Evolutionary conservation across 2,329 filamentous ascomycete genomes (phyloP), one percentile per base, ranked within the genome.

Genomic region (Fusarium pilosicola): DNA sequence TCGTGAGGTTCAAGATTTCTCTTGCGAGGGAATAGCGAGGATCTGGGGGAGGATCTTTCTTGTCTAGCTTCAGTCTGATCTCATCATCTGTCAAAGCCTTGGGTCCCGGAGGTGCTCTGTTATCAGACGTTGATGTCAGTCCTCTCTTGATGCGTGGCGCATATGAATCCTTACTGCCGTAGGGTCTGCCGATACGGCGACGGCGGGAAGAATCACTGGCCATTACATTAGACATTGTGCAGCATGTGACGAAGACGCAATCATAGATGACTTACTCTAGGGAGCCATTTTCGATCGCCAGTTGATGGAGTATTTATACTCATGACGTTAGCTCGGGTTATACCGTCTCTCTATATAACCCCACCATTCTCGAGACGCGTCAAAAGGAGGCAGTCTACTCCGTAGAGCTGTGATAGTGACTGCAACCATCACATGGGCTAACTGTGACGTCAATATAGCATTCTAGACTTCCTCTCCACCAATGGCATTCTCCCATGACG

Each of bases 211-310:
- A 20, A 36, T 26, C 32, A 36, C 32, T 52, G 18, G 32, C 49
- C 18, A 17, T 15, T 20, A 10, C 32, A 52, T 52, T 36, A 36
- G 49, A 52, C 49, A 36, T 52, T 36, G 4, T 36, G 32, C 3
- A 12, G 49, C 32, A 36, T 20, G n/a, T 24, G 32, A 36, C 18
- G n/a, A 20, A 22, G 5, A 26, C 22, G 13, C 17, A 34, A 32
- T 9, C 10, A 7, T 14, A 36, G 32, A 36, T 26, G 22, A 24
- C 49, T 24, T 26, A 24, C 30, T 36, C n/a, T 32, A 5, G 8
- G 11, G 3, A 10, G 13, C 8, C n/a, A 36, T 6, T 26, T 8
- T 26, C 13, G n/a, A 26, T 22, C 18, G n/a, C 7, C 0, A 36
- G n/a, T 7, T 3, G 32, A 7, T 41, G 52, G 14, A 28, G 52